These are phyloP conservation scores for Phytopythium vexans DNA, from an alignment of 352 stramenopile species.

Conservation along the genomic window DNA sequence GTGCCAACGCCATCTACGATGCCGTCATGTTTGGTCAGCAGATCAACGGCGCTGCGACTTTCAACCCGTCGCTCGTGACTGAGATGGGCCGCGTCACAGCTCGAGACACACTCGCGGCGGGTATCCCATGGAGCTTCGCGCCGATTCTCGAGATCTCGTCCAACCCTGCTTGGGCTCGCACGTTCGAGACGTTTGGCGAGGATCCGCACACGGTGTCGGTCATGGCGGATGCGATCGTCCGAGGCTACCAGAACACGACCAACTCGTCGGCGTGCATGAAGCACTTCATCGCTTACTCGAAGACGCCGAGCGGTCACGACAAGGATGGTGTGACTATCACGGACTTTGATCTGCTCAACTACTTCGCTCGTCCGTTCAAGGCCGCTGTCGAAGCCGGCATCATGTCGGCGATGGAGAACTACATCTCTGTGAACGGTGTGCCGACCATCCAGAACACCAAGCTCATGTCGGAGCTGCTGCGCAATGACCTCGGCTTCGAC, in stretches of 20 bases:
- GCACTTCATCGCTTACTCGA: conserved; percentile 78
- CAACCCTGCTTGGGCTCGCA: conserved; percentile 78
- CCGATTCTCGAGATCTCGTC: conserved; percentile 73
- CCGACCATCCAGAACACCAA: conserved; percentile 77
- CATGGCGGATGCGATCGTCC: conserved; percentile 62
- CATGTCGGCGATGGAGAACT: conserved; percentile 89
- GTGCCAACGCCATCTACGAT: conserved; percentile 73
- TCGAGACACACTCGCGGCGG: conserved; percentile 72
- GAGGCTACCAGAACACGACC: conserved; percentile 64
- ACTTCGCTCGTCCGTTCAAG: conserved; percentile 72
- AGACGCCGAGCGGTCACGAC: conserved; percentile 69
- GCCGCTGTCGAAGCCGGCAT: conserved; percentile 60
- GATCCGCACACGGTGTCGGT: conserved; percentile 69
- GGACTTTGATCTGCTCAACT: conserved; percentile 67
- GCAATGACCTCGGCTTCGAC: conserved; percentile 73
- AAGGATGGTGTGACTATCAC: conserved; percentile 58
- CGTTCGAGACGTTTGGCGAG: conserved; percentile 92
- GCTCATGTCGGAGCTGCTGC: conserved; percentile 64
- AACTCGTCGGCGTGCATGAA: too few relatives aligned
- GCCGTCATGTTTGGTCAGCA: conserved; percentile 82
- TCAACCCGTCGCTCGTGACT: conserved; percentile 68
- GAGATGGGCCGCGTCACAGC: conserved; percentile 53
- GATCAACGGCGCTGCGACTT: conserved; percentile 78
- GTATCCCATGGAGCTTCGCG: conserved; percentile 86
- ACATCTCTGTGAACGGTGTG: conserved; percentile 88